Evolutionary conservation across 768 basidiomycete genomes (phyloP), one percentile per base, ranked within the genome.

Genomic region (Daedaleopsis nitida): DNA sequence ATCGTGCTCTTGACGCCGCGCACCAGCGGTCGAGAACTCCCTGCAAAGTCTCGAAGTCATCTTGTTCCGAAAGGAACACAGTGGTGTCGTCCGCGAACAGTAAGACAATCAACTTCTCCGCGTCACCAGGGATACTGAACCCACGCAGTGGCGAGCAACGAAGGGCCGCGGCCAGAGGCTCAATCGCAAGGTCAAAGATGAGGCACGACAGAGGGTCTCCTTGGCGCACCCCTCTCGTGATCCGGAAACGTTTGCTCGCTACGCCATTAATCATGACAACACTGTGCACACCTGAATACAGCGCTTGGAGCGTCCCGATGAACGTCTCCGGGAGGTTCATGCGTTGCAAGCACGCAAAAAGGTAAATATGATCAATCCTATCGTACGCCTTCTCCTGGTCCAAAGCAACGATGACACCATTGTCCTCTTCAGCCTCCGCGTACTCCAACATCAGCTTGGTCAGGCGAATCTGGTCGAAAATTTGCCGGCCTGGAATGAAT

Each of bases 141-240:
- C 72, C 72, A 9, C 56, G 12, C 1, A 74, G 54, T 14, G 48
- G 3, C 5, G 65, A 57, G 17, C 57, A 35, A 13, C 72, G 23
- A 0, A 73, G 51, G 16, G 57, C 54, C 4, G 52, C 24, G 0
- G 72, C 70, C 3, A 75, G 65, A 0, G 73, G 72, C 49, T 76
- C 73, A 1, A 74, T 76, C 0, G 74, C 72, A 0, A 74, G 37
- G 55, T 73, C 59, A 14, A 73, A 76, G 0, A 76, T 70, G 0
- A 75, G 65, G 60, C 75, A 76, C 0, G 72, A 74, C 0, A 75
- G 57, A 0, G 73, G 70, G 62, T 74, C 73, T 0, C 75, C 77
- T 55, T 80, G 78, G 5, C 72, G 12, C 0, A 77, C 74, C 0
- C 79, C 78, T 35, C 75, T 65, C 1, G 54, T 66, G 0, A 76